phyloP scores from a whole-genome alignment of 805 yeast genomes.

The Wickerhamomyces pijperi region DNA sequence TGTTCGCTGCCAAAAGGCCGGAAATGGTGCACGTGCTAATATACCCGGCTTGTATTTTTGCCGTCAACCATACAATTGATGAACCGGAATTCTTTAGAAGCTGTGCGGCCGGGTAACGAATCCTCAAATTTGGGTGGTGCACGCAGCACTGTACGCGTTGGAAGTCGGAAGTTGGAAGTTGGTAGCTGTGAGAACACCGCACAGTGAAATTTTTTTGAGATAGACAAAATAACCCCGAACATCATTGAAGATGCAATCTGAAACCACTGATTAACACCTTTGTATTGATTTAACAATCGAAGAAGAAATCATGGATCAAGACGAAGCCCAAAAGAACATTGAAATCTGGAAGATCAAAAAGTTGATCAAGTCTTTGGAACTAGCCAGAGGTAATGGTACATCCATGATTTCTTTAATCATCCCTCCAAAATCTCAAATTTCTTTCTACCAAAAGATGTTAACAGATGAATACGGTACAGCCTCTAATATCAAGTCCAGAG shows the following conservation, averaged over 20 bases:
- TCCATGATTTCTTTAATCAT: constrained; percentile 95
- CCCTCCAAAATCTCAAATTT: constrained; percentile 91
- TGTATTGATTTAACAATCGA: neutral
- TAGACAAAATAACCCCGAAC: neutral
- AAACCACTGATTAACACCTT: neutral
- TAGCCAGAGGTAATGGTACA: constrained; percentile 97
- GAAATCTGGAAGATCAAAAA: constrained; percentile 99
- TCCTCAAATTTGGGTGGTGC: too few species aligned
- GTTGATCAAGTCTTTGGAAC: constrained; percentile 75
- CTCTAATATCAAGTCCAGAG: constrained; percentile 94
- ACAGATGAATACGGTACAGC: constrained; percentile 99
- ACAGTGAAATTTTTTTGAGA: too few species aligned
- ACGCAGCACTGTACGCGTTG: too few species aligned
- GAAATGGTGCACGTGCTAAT: too few species aligned
- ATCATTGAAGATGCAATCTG: neutral
- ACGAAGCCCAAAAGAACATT: constrained; percentile 88
- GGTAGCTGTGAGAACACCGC: too few species aligned
- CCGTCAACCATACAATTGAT: too few species aligned
- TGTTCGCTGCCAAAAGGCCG: too few species aligned
- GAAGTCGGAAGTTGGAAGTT: too few species aligned
- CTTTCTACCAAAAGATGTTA: constrained; percentile 79
- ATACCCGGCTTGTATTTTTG: too few species aligned
- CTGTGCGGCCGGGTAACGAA: too few species aligned
- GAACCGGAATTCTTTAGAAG: too few species aligned
- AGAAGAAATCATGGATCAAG: constrained; percentile 22